A percentile compares a stretch with the other conserved stretches of the same genome.
These are phyloP conservation scores for Diaporthe citri DNA, from an alignment of 2,329 filamentous ascomycete genomes.

Conservation along the genomic window DNA sequence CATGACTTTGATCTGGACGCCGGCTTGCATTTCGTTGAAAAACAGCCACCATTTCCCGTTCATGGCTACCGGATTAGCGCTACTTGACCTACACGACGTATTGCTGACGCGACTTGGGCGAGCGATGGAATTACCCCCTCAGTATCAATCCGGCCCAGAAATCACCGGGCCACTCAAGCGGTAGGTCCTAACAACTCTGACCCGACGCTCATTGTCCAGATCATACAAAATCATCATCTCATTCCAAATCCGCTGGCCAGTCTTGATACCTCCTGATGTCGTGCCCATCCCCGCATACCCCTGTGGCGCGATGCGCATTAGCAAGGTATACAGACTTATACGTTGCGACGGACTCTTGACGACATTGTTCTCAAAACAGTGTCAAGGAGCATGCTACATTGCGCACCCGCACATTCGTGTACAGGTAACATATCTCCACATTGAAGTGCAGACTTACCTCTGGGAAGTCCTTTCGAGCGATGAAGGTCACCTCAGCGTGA, in stretches of 20 bases:
- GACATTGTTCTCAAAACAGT: neutral
- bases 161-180: constrained; percentile 10
- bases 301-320: neutral
- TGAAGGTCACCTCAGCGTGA: constrained; percentile 7
- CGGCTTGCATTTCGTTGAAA: neutral
- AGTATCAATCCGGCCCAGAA: neutral
- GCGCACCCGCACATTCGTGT: neutral
- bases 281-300: constrained; percentile 1
- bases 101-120: neutral
- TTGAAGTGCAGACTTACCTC: neutral
- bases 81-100: neutral
- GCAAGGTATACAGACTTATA: neutral
- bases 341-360: neutral
- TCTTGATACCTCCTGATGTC: constrained; percentile 5
- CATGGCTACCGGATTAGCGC: neutral
- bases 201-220: neutral
- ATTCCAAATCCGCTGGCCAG: constrained; percentile 9
- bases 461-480: neutral
- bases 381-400: too few relatives aligned
- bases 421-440: neutral
- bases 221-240: constrained; percentile 15
- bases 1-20: neutral
- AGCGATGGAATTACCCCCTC: neutral
- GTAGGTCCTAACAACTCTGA: neutral
- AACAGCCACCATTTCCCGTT: neutral